phyloP scores from a whole-genome alignment of 768 basidiomycete species.

The Solioccasus polychromus region DNA sequence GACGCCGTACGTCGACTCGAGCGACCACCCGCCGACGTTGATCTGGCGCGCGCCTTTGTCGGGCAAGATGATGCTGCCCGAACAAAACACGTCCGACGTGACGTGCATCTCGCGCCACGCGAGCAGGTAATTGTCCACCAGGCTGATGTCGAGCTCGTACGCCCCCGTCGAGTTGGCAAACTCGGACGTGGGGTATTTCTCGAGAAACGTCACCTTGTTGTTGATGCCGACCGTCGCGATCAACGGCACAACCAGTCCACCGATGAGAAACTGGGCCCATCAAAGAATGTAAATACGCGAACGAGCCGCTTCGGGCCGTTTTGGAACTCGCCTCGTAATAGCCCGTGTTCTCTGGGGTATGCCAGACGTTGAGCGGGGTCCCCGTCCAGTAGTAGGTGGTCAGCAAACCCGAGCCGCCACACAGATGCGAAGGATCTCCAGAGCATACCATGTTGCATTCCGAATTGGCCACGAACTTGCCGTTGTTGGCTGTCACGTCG shows the following conservation, averaged over 20 bases:
- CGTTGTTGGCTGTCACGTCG: conserved; percentile 43
- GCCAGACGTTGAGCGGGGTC: conserved; percentile 53
- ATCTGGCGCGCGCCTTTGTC: conserved; percentile 54
- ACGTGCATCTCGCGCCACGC: conserved; percentile 80
- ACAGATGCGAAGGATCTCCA: conserved; percentile 67
- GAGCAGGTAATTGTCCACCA: conserved; percentile 39
- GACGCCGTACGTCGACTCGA: conserved; percentile 67
- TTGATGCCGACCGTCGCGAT: conserved; percentile 76
- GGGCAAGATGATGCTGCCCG: conserved; percentile 68
- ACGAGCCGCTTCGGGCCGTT: background rate
- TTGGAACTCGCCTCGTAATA: conserved; percentile 58
- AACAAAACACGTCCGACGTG: conserved; percentile 78
- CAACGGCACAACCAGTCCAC: conserved; percentile 68
- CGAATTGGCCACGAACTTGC: conserved; percentile 30
- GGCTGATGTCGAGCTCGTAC: conserved; percentile 69
- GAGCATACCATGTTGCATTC: conserved; percentile 55
- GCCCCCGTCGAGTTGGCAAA: conserved; percentile 72
- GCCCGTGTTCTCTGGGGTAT: conserved; percentile 62
- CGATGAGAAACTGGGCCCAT: conserved; percentile 40
- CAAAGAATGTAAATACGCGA: background rate
- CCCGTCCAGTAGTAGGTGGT: conserved; percentile 55
- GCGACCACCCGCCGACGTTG: conserved; percentile 50
- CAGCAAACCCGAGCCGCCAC: conserved; percentile 57
- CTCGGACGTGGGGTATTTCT: conserved; percentile 66
- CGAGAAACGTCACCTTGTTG: conserved; percentile 78